Evolutionary conservation across 192 early-diverging fungal species (phyloP).

Genomic region (Obelidium mucronatum): DNA sequence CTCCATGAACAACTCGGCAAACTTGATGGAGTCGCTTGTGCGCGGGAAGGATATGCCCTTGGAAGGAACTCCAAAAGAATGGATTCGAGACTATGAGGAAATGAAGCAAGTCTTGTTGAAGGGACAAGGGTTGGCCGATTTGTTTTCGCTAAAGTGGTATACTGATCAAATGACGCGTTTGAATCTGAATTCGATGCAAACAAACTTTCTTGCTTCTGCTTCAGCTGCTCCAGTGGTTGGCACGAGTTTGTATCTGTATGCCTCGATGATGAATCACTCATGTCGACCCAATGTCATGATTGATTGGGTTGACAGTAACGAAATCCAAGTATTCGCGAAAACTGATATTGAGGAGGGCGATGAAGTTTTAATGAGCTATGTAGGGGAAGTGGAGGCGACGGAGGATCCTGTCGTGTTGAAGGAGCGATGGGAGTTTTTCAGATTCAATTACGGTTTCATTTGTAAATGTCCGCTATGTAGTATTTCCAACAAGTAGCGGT

Average conservation of each 20-base stretch:
- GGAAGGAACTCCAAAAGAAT: slow-evolving; percentile 10
- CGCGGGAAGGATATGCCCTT: slow-evolving; percentile 7
- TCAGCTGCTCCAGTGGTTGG: background rate
- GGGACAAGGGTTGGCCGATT: slow-evolving; percentile 17
- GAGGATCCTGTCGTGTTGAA: background rate
- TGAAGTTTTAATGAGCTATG: slow-evolving; percentile 20
- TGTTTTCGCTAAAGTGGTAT: slow-evolving; percentile 33
- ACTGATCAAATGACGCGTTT: slow-evolving; percentile 25
- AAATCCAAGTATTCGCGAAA: slow-evolving; percentile 4
- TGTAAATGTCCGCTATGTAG: slow-evolving; percentile 26
- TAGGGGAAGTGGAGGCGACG: background rate
- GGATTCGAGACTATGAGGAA: slow-evolving; percentile 14
- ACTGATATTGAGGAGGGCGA: slow-evolving; percentile 22
- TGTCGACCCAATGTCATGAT: slow-evolving; percentile 25
- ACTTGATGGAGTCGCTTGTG: background rate
- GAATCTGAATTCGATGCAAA: slow-evolving; percentile 25
- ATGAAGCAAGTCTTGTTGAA: slow-evolving; percentile 10
- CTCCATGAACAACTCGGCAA: background rate
- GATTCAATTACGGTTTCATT: slow-evolving; percentile 34
- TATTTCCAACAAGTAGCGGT: too few relatives aligned
- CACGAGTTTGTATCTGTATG: slow-evolving; percentile 2
- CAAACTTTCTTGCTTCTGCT: background rate
- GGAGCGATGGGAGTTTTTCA: slow-evolving; percentile 29
- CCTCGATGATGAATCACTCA: slow-evolving; percentile 25
- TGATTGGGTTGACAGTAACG: slow-evolving; percentile 18